Conservation (phyloP, 495 filamentous ascomycete species). For the Neurospora sp. region DNA sequence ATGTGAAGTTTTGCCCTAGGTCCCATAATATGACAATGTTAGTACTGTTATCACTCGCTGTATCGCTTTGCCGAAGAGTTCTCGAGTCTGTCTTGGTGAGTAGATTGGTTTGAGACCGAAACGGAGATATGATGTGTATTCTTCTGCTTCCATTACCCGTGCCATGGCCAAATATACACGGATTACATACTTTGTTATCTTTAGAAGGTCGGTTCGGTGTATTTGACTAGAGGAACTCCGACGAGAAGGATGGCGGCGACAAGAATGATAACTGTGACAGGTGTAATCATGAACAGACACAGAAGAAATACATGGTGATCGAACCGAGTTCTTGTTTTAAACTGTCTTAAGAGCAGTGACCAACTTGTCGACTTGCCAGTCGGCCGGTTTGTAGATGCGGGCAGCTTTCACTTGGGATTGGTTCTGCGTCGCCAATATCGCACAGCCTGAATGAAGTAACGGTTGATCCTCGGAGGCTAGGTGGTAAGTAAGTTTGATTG, state of each 20-base stretch:
- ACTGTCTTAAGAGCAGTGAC: not conserved
- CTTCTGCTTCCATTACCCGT: not conserved
- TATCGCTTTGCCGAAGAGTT: not conserved
- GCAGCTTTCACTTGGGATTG: not conserved
- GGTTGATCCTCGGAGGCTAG: not conserved
- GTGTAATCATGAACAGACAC: not conserved
- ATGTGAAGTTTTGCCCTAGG: not conserved
- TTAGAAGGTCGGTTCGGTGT: not conserved
- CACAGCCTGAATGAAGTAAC: not conserved
- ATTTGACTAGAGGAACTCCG: not conserved
- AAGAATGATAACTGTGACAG: not conserved
- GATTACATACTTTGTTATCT: not conserved
- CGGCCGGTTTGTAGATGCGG: not conserved
- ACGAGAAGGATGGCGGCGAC: not conserved
- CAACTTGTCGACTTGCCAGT: not conserved
- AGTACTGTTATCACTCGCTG: not conserved
- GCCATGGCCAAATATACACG: not conserved
- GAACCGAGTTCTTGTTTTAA: not conserved
- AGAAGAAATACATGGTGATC: not conserved
- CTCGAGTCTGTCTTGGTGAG: not conserved
- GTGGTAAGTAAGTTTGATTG: too few relatives aligned
- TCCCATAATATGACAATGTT: not conserved
- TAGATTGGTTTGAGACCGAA: not conserved
- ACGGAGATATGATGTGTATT: not conserved
- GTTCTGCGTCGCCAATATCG: not conserved